A percentile compares a stretch with the other conserved stretches of the same genome.
These are phyloP conservation scores for Boechera stricta DNA, from an alignment of 345 rosid genomes.

Conservation along the genomic window DNA sequence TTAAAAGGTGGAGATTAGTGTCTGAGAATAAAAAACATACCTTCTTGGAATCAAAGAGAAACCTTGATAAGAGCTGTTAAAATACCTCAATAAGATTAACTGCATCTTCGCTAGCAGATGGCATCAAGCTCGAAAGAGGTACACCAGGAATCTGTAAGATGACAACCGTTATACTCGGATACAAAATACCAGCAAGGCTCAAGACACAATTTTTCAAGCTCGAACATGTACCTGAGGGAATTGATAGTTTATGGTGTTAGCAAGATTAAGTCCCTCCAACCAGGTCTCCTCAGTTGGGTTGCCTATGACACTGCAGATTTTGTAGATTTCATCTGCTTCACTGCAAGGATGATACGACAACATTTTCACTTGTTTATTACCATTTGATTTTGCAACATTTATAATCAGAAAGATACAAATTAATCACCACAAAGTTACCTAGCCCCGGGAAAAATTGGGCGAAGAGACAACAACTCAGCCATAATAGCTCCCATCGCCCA, in stretches of 20 bases:
- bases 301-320: constrained; percentile 89
- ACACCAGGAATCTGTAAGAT: constrained; percentile 66
- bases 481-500: constrained; percentile 99
- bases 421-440: constrained; percentile 50
- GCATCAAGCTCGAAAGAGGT: constrained; percentile 62
- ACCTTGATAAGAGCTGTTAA: neutral
- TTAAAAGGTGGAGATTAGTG: constrained; percentile 18
- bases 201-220: constrained; percentile 7
- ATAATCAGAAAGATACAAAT: neutral
- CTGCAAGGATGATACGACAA: constrained; percentile 54
- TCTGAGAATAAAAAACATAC: neutral
- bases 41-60: neutral
- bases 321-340: constrained; percentile 96
- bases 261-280: constrained; percentile 89
- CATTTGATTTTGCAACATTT: neutral
- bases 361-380: constrained; percentile 8
- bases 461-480: constrained; percentile 80
- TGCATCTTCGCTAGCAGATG: constrained; percentile 81
- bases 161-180: constrained; percentile 13
- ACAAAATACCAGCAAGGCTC: neutral
- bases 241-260: constrained; percentile 74
- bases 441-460: constrained; percentile 85
- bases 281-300: constrained; percentile 78
- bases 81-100: constrained; percentile 65
- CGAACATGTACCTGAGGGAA: constrained; percentile 65